Percentiles rank a stretch among this genome's conserved stretches.
phyloP scores from a whole-genome alignment of 2,329 filamentous ascomycete genomes.

The Monilinia laxa region DNA sequence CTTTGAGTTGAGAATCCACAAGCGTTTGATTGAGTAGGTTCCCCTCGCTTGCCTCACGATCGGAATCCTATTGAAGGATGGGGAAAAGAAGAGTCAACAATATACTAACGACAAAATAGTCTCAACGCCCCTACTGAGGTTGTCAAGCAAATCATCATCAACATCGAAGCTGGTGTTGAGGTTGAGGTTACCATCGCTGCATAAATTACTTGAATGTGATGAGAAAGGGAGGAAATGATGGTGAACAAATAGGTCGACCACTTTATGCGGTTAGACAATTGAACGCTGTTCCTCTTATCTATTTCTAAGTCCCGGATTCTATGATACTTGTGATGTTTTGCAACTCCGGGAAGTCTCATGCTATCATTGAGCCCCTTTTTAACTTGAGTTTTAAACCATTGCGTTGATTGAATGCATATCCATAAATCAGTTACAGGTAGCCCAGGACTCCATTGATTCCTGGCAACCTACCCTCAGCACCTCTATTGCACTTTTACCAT shows the following conservation, averaged over 20 bases:
- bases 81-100: not conserved
- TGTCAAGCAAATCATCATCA: slow-evolving; percentile 95
- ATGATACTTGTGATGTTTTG: not conserved
- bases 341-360: not conserved
- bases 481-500: too few species aligned
- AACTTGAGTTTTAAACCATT: not conserved
- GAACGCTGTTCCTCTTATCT: slow-evolving; percentile 19
- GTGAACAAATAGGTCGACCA: slow-evolving; percentile 18
- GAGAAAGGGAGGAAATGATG: slow-evolving; percentile 19
- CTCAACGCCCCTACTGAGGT: slow-evolving; percentile 97
- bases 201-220: slow-evolving; percentile 47
- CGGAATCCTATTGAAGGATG: not conserved
- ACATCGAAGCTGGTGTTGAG: slow-evolving; percentile 91
- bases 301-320: not conserved
- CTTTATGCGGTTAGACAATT: slow-evolving; percentile 19
- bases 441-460: too few species aligned
- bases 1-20: slow-evolving; percentile 99
- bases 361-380: not conserved
- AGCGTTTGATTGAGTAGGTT: slow-evolving; percentile 89
- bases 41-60: not conserved
- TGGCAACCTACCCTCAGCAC: too few species aligned
- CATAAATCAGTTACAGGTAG: not conserved
- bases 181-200: slow-evolving; percentile 91
- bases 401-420: too few species aligned
- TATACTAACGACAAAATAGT: slow-evolving; percentile 45